Evolutionary conservation across 495 filamentous ascomycete genomes (phyloP), one percentile per base, ranked within the genome.

Genomic region (Penicillium odoratum): DNA sequence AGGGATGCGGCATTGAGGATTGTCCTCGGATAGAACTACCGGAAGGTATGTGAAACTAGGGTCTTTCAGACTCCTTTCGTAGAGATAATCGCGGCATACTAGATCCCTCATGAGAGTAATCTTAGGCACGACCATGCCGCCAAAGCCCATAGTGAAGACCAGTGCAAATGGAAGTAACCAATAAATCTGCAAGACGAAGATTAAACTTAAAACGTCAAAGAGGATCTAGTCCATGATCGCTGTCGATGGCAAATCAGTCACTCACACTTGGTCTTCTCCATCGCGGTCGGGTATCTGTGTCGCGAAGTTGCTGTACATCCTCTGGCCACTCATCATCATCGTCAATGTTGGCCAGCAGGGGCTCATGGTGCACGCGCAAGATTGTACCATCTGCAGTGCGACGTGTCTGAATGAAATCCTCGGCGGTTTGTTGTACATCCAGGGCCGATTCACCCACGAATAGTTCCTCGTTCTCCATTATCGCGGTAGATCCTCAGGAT

Each of bases 111-210:
- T 90, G 66, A 96, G 72, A 65, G 95, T 90, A 38, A 95, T 74
- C 69, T 84, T 91, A 8, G 89, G 90, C 4, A 95, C 90, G 3
- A 90, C 73, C 26, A 87, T 80, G 59, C 89, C 92, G 21, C 94
- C 94, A 66, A 92, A 91, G 0, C 91, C 92, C 44, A 96, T 74
- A 0, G 90, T 88, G 68, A 87, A 91, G 7, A 95, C 66, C 26
- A 88, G 74, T 68, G 90, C 91, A 4, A 90, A 87, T 0, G 82
- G 84, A 9, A 98, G 63, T 15, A 98, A 74, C 91, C 93, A 98
- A 70, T 81, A 90, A 36, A 96, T 82, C 90, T 96, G 53, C n/a
- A 48, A 18, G 16, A 57, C 53, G 44, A 51, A 43, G 29, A 33
- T 49, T 33, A 42, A 45, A 60, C 3, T 26, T 5, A 31, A 28